These are phyloP conservation scores for Dryadomyces quercus-mongolicae DNA, from an alignment of 2,329 filamentous ascomycete species.

Conservation along the genomic window DNA sequence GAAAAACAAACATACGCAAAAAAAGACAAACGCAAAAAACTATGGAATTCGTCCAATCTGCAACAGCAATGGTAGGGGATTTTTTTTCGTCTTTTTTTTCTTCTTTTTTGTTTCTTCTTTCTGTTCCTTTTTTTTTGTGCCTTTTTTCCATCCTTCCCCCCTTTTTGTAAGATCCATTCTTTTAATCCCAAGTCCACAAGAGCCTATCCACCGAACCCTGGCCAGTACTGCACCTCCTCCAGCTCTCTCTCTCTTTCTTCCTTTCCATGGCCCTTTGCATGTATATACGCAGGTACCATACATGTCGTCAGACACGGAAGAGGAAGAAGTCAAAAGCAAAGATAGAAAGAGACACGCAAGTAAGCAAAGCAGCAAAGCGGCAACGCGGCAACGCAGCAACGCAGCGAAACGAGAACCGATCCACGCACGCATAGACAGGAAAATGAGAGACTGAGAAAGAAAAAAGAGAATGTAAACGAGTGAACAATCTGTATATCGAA, in stretches of 20 bases:
- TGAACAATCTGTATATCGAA: conserved; percentile 23
- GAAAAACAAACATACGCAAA: background rate
- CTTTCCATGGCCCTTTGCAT: background rate
- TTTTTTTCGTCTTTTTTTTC: background rate
- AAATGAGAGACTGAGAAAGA: conserved; percentile 1
- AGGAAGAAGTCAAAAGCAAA: background rate
- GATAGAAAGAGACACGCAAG: background rate
- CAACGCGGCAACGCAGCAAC: background rate
- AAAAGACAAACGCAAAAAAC: background rate
- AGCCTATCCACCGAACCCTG: background rate
- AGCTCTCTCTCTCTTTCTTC: background rate
- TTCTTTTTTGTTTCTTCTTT: background rate
- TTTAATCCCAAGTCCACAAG: no score
- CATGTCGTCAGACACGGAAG: background rate
- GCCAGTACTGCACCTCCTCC: background rate
- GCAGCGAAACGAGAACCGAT: no score
- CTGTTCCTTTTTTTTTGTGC: background rate
- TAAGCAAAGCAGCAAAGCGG: background rate
- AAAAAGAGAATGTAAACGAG: background rate
- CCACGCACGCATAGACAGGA: background rate
- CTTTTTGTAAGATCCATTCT: background rate
- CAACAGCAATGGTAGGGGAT: background rate
- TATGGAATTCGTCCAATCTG: background rate
- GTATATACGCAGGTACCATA: background rate
- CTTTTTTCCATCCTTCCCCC: background rate